A percentile compares a stretch with the other conserved stretches of the same genome.
Evolutionary conservation across 106 monocot genomes (phyloP).

Genomic region (Acanthochlamys bracteata): DNA sequence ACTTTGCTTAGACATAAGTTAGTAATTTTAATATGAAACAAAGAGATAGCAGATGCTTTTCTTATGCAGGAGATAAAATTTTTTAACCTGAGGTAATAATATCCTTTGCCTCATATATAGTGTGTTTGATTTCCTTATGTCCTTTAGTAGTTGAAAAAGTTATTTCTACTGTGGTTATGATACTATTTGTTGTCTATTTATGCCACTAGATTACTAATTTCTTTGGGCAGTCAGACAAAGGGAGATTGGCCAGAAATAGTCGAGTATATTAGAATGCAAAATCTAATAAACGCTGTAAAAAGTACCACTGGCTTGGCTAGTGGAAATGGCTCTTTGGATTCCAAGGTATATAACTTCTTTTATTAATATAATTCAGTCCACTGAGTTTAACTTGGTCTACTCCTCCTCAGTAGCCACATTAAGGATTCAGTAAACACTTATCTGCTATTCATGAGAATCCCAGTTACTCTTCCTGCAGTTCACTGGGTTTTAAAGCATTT

Average conservation of each 20-base stretch:
- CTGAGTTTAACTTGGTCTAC: too few relatives aligned
- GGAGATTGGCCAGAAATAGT: slow-evolving; percentile 93
- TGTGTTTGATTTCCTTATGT: background rate
- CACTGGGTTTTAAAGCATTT: too few relatives aligned
- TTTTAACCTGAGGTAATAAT: slow-evolving; percentile 64
- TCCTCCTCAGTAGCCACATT: too few relatives aligned
- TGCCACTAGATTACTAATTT: too few relatives aligned
- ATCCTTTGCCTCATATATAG: background rate
- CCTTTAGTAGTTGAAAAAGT: background rate
- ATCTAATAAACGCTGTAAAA: slow-evolving; percentile 80
- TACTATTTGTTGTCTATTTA: too few relatives aligned
- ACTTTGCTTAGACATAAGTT: too few relatives aligned
- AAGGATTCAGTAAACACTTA: too few relatives aligned
- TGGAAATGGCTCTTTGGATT: slow-evolving; percentile 82
- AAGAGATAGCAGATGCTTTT: background rate
- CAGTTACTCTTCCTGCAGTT: too few relatives aligned
- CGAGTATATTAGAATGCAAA: slow-evolving; percentile 84
- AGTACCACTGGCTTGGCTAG: slow-evolving; percentile 43
- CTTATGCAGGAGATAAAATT: slow-evolving; percentile 70
- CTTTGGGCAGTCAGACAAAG: slow-evolving; percentile 49
- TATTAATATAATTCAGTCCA: too few relatives aligned
- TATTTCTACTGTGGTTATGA: too few relatives aligned
- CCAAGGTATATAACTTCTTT: slow-evolving; percentile 33
- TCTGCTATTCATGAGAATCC: too few relatives aligned
- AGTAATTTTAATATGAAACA: too few relatives aligned